Evolutionary conservation across 192 early-diverging fungal species (phyloP), one percentile per base, ranked within the genome.

Genomic region (Linnemannia hyalina): DNA sequence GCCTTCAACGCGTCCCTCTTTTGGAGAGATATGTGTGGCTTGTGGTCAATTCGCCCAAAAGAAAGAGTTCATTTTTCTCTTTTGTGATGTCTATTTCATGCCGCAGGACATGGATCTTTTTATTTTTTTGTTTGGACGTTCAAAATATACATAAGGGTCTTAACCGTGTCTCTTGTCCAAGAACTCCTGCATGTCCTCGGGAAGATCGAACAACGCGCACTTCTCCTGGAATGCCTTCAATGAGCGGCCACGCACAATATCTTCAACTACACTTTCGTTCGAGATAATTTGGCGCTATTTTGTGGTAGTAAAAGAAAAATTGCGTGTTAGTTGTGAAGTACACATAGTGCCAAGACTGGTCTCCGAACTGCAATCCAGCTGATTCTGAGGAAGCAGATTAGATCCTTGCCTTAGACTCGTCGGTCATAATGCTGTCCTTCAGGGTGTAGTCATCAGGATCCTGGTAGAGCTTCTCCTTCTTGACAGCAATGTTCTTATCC

Each of bases 181-280:
- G 69, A 90, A 88, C 47, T 88, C 83, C 57, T 86, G 83, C 76
- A 92, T 90, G 75, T 93, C 90, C 63, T 80, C 76, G 29, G 90
- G 89, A 42, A 91, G 78, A 70, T 85, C 91, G 82, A 94, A 93
- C 18, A 93, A 87, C 65, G 90, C 91, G 78, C 95, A 96, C 77
- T 93, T 92, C 44, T 90, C 89, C 72, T 88, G 91, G 79, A 96
- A 94, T 26, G 95, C 93, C 81, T 92, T 91, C 63, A 95, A 73
- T 38, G 91, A 93, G 40, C 95, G 93, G 44, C 89, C 90, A 23
- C 93, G 89, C 4, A 96, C 93, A 88, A 95, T 95, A 32, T 92
- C 91, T 77, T 96, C 95, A 0, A 96, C 95, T 13, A 88, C 88
- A 16, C 83, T 88, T 80, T 96, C 95, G 63, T 93, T 95, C 35